Percentiles rank a stretch among this genome's conserved stretches.
These are phyloP conservation scores for Vanilla planifolia DNA, from an alignment of 106 monocot genomes.

Conservation along the genomic window DNA sequence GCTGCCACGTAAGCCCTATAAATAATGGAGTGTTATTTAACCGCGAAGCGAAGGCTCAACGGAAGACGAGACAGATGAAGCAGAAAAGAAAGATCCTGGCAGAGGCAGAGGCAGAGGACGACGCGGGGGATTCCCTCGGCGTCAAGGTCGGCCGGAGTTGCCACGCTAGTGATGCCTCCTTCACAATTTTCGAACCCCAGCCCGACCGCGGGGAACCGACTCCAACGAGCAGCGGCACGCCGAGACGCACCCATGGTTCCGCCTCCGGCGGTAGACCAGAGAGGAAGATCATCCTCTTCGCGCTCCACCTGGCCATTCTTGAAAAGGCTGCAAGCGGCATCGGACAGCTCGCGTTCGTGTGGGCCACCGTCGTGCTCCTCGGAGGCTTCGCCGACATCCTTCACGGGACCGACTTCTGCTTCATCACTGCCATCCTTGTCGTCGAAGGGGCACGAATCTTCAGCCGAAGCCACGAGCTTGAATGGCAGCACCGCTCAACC, in stretches of 20 bases:
- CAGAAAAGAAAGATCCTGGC: too few species aligned
- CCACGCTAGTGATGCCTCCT: too few species aligned
- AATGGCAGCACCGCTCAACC: too few species aligned
- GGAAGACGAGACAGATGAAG: too few species aligned
- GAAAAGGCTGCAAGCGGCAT: constrained; percentile 26
- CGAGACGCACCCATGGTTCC: too few species aligned
- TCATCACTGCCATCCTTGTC: constrained; percentile 39
- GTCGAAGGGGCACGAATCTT: constrained; percentile 37
- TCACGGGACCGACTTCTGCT: constrained; percentile 22
- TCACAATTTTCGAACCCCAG: too few species aligned
- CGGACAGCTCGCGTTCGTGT: constrained; percentile 36
- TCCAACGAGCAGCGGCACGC: too few species aligned
- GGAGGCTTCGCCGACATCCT: constrained; percentile 34
- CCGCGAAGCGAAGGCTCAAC: too few species aligned
- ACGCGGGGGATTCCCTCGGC: not conserved
- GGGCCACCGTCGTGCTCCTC: constrained; percentile 62
- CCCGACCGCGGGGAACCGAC: too few species aligned
- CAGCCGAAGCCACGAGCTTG: constrained; percentile 26
- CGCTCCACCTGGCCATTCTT: constrained; percentile 20
- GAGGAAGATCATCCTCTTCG: constrained; percentile 15
- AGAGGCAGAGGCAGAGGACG: not conserved
- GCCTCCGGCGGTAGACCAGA: constrained; percentile 6
- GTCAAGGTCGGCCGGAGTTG: too few species aligned
- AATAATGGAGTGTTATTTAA: too few species aligned
- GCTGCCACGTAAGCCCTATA: too few species aligned